These are phyloP conservation scores for Phytophthora macrochlamydospora DNA, from an alignment of 352 stramenopile species.

Conservation along the genomic window DNA sequence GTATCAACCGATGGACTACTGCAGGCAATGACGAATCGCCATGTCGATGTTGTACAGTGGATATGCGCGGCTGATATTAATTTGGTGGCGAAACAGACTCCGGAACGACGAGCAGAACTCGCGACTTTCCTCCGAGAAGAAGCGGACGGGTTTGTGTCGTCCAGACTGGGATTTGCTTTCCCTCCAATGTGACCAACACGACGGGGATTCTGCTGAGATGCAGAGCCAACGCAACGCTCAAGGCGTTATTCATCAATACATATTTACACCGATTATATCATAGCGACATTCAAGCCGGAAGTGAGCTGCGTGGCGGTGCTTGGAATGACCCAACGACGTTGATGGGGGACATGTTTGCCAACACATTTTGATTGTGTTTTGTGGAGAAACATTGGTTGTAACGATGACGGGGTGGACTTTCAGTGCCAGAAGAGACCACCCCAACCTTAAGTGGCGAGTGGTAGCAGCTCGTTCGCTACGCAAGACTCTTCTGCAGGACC, in stretches of 20 bases:
- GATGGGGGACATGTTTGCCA: too few species aligned
- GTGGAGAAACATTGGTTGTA: too few species aligned
- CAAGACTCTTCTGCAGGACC: too few species aligned
- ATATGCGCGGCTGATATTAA: slow-evolving; percentile 29
- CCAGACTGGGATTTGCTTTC: slow-evolving; percentile 33
- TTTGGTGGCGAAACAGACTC: slow-evolving; percentile 26
- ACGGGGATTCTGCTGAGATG: slow-evolving; percentile 20
- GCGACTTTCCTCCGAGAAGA: slow-evolving; percentile 35
- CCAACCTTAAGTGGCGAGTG: too few species aligned
- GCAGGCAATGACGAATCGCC: slow-evolving; percentile 30
- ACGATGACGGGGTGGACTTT: too few species aligned
- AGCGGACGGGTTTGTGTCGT: slow-evolving; percentile 33
- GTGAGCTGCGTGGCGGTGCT: too few species aligned
- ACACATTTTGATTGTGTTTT: too few species aligned
- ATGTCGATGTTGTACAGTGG: slow-evolving; percentile 47
- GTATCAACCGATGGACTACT: slow-evolving; percentile 35
- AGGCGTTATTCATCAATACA: slow-evolving; percentile 29
- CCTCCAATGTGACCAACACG: slow-evolving; percentile 26
- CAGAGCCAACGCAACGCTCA: slow-evolving; percentile 22
- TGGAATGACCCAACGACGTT: too few species aligned
- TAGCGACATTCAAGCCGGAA: too few species aligned
- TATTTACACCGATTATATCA: neutral
- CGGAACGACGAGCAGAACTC: slow-evolving; percentile 26
- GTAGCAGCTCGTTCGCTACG: too few species aligned
- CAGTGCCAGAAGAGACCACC: too few species aligned